Base-by-base conservation (phyloP, 2,329 filamentous ascomycete species). In the Waltergamsia citrina region DNA sequence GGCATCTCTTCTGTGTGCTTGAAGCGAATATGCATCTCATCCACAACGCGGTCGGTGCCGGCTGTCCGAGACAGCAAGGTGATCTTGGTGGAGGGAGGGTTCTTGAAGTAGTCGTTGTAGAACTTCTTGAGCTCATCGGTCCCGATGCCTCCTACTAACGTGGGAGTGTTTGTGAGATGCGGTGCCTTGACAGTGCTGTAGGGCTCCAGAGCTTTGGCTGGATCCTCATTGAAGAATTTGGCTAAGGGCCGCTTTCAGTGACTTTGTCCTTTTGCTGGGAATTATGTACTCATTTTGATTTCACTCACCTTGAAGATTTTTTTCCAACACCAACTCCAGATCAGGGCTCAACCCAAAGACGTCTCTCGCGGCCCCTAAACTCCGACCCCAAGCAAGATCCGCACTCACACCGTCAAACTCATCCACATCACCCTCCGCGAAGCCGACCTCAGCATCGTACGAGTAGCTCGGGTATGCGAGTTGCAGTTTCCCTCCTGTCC, bases 361-460 rank as follows among this genome's bases (percentile, higher is more conserved):
- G 39, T 66, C 68, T 26, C 77, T 64, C 23, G 84, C 61, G 1
- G 65, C 56, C 2, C 63, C 62, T 37, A 88, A 48, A 23, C 74
- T 78, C 7, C 83, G 65, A n/a, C 68, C 74, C 69, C 78, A 86
- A 0, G 82, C 80, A 15, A 86, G 48, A n/a, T 71, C 68, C 2
- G 79, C 72, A 0, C 70, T 69, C 4, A 82, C 61, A 8, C 67
- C 62, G 41, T 85, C 70, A 44, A 76, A 86, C 42, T 81, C 73
- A 3, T 82, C 76, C 21, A 83, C 52, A 36, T 85, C 74, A 15
- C 69, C 66, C 53, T 87, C 81, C 0, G 82, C 82, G 41, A 88
- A 87, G 0, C 83, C 83, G 0, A 74, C 58, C 33, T 74, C 59
- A 57, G 71, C 60, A 7, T 57, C 40, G 32, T 67, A 67, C 1